Percentiles rank a stretch among this genome's conserved stretches.
These are phyloP conservation scores for Daedalea quercina DNA, from an alignment of 768 basidiomycete genomes.

Conservation along the genomic window DNA sequence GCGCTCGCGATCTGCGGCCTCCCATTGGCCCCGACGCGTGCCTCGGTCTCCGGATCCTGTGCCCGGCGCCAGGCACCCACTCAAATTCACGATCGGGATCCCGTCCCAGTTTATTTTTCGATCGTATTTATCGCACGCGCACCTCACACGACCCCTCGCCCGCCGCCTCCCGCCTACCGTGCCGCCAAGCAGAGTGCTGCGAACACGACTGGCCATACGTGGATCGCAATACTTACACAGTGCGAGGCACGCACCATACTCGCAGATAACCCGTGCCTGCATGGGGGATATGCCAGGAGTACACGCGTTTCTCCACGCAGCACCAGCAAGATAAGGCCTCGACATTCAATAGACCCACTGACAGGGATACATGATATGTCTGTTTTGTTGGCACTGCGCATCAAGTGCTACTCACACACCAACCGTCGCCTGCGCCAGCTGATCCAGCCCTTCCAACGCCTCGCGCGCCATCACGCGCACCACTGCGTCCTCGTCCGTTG, in stretches of 20 bases:
- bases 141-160: conserved; percentile 30
- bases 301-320: too few species aligned
- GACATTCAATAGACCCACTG: too few species aligned
- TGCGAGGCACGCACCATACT: too few species aligned
- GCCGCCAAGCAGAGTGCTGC: too few species aligned
- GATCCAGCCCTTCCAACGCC: conserved; percentile 45
- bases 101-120: not conserved
- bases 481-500: conserved; percentile 65
- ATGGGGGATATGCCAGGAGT: too few species aligned
- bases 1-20: not conserved
- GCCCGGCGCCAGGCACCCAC: not conserved
- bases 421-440: conserved; percentile 41
- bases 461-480: conserved; percentile 77
- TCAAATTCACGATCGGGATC: not conserved
- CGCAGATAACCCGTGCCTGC: too few species aligned
- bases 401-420: conserved; percentile 12
- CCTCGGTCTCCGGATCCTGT: not conserved
- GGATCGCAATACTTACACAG: too few species aligned
- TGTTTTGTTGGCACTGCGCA: too few species aligned
- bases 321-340: too few species aligned
- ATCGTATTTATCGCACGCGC: not conserved
- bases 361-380: too few species aligned
- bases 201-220: too few species aligned
- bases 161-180: too few species aligned
- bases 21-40: not conserved